These are phyloP conservation scores for Ustilago esculenta DNA, from an alignment of 1,284 basidiomycete species.

Conservation along the genomic window DNA sequence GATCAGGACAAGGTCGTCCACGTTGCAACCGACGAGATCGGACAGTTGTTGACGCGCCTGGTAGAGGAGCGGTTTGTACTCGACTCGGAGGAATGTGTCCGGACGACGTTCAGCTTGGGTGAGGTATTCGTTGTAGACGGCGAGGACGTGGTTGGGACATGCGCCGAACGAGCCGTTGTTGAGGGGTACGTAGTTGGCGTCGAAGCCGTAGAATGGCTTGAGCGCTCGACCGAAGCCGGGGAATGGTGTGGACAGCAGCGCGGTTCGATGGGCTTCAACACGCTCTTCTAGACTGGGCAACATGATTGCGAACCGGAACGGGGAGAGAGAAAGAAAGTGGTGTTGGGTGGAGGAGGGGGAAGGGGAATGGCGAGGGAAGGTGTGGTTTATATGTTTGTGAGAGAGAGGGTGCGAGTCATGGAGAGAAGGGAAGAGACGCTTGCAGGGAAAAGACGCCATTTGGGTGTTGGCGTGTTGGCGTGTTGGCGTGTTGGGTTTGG, in stretches of 20 bases:
- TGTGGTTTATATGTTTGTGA: too few relatives aligned
- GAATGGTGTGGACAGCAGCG: slow-evolving; percentile 21
- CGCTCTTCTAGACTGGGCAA: slow-evolving; percentile 17
- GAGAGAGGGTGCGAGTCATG: too few relatives aligned
- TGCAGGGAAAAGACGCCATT: too few relatives aligned
- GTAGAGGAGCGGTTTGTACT: slow-evolving; percentile 16
- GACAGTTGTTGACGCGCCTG: slow-evolving; percentile 22
- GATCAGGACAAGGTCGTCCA: slow-evolving; percentile 61
- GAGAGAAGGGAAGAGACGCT: too few relatives aligned
- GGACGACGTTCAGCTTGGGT: slow-evolving; percentile 31
- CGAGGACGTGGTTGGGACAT: slow-evolving; percentile 41
- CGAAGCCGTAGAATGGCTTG: slow-evolving; percentile 33
- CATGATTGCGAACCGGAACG: too few relatives aligned
- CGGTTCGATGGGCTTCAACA: slow-evolving; percentile 9
- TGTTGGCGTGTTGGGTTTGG: too few relatives aligned
- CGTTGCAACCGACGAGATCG: slow-evolving; percentile 15
- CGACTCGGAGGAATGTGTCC: slow-evolving; percentile 25
- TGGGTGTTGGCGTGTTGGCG: too few relatives aligned
- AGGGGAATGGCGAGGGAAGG: too few relatives aligned
- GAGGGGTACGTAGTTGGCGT: slow-evolving; percentile 26
- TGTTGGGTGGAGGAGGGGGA: not conserved
- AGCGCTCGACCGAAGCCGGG: slow-evolving; percentile 37
- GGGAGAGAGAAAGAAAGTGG: too few relatives aligned
- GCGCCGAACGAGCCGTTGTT: slow-evolving; percentile 49
- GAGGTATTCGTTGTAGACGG: slow-evolving; percentile 17